Evolutionary conservation across 2,329 filamentous ascomycete species (phyloP).

Genomic region (Claviceps spartinae): DNA sequence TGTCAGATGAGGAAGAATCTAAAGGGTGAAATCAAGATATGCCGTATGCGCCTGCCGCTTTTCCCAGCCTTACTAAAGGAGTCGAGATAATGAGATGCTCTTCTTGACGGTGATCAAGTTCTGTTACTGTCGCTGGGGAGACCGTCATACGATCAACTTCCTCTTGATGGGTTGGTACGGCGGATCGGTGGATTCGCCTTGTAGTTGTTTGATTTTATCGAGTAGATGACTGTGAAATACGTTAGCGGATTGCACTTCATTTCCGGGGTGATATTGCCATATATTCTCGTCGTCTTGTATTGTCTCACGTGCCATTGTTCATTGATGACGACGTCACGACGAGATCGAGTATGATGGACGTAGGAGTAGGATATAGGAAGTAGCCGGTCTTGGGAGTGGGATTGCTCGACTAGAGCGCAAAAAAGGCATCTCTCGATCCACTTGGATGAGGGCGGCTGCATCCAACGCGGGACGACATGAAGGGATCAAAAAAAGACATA

Average conservation of each 20-base stretch:
- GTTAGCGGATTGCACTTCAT: slow-evolving; percentile 18
- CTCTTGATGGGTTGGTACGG: slow-evolving; percentile 31
- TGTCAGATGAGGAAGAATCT: no score
- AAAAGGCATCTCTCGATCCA: slow-evolving; percentile 12
- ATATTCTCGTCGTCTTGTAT: background rate
- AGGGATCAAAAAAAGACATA: slow-evolving; percentile 28
- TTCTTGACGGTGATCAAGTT: background rate
- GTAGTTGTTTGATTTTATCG: slow-evolving; percentile 37
- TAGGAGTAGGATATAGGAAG: slow-evolving; percentile 4
- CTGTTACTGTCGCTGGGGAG: background rate
- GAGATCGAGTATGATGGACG: background rate
- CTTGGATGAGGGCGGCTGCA: slow-evolving; percentile 7
- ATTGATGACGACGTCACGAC: no score
- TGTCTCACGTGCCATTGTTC: no score
- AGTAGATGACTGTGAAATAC: slow-evolving; percentile 34
- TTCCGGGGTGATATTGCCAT: background rate
- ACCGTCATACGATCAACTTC: slow-evolving; percentile 24
- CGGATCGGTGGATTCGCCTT: slow-evolving; percentile 14
- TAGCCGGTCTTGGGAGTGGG: slow-evolving; percentile 11
- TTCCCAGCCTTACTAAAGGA: background rate
- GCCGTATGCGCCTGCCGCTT: background rate
- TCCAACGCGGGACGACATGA: slow-evolving; percentile 14
- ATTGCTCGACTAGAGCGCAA: slow-evolving; percentile 13
- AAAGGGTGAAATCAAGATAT: background rate
- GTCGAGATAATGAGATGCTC: background rate